Evolutionary conservation across 495 filamentous ascomycete species (phyloP).

Genomic region (Aspergillus ostianus): DNA sequence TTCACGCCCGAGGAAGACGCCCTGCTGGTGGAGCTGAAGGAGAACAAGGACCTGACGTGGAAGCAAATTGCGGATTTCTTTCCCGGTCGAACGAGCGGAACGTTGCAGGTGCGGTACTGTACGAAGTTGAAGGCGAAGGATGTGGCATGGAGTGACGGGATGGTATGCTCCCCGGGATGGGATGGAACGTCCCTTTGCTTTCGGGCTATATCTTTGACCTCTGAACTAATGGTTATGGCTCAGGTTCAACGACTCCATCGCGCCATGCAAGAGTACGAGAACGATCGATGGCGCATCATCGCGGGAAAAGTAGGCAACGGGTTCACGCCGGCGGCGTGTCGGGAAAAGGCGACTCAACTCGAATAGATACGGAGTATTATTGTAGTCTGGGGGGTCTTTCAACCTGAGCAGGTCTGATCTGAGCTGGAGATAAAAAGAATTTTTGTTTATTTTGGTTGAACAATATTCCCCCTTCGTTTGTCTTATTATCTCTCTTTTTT

Average conservation of each 20-base stretch:
- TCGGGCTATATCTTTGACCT: background rate
- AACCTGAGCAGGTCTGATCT: background rate
- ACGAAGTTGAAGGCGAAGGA: conserved; percentile 91
- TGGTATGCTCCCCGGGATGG: conserved; percentile 54
- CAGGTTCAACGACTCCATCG: conserved; percentile 76
- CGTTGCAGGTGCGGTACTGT: conserved; percentile 89
- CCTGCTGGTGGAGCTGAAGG: conserved; percentile 81
- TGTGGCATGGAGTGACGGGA: conserved; percentile 88
- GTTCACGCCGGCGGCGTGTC: conserved; percentile 80
- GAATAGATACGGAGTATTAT: background rate
- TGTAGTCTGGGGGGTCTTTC: background rate
- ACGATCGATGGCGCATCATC: conserved; percentile 85
- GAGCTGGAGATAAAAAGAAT: background rate
- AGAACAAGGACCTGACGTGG: conserved; percentile 90
- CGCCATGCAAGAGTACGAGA: conserved; percentile 83
- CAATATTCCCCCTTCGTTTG: background rate
- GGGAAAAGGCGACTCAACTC: conserved; percentile 69
- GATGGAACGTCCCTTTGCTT: background rate
- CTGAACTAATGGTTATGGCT: conserved; percentile 21
- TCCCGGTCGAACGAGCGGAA: conserved; percentile 81
- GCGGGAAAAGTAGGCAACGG: conserved; percentile 83
- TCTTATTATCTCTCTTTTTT: too few relatives aligned
- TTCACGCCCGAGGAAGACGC: conserved; percentile 89
- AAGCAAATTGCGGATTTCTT: conserved; percentile 96
- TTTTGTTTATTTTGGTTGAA: background rate